Evolutionary conservation across 1,139 yeast genomes (phyloP).

Genomic region (Scheffersomyces quercinus): DNA sequence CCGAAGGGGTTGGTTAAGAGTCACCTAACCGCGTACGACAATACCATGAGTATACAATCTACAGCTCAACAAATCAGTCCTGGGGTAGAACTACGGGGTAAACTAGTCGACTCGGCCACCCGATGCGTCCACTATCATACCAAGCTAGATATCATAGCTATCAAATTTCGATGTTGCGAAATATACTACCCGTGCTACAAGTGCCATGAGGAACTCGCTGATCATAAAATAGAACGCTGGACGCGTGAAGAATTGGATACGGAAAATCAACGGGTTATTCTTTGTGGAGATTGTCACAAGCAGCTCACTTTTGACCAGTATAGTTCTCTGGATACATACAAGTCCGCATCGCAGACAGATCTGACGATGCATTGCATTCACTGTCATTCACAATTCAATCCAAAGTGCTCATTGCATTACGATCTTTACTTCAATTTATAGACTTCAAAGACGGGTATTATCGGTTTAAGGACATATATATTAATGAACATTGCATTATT

Average conservation of each 20-base stretch:
- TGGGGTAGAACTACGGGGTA: constrained; percentile 14
- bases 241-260: constrained; percentile 12
- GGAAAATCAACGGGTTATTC: constrained; percentile 22
- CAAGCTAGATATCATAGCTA: constrained; percentile 40
- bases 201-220: constrained; percentile 30
- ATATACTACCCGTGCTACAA: constrained; percentile 41
- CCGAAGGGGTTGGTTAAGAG: too few relatives aligned
- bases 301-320: constrained; percentile 34
- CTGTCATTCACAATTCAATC: constrained; percentile 37
- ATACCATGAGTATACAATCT: too few relatives aligned
- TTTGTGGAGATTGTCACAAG: constrained; percentile 39
- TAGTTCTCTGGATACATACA: constrained; percentile 3
- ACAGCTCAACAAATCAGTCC: too few relatives aligned
- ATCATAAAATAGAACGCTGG: constrained; percentile 22
- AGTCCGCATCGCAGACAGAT: neutral
- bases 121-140: constrained; percentile 42
- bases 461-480: too few relatives aligned
- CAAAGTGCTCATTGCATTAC: constrained; percentile 40
- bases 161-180: constrained; percentile 42
- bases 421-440: constrained; percentile 32
- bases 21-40: too few relatives aligned
- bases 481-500: too few relatives aligned
- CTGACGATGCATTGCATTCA: constrained; percentile 18
- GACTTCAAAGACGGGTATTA: neutral
- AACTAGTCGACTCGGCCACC: constrained; percentile 32